Evolutionary conservation across 176 grass and related monocot genomes (phyloP), one percentile per base, ranked within the genome.

Genomic region (Aegilops speltoides): DNA sequence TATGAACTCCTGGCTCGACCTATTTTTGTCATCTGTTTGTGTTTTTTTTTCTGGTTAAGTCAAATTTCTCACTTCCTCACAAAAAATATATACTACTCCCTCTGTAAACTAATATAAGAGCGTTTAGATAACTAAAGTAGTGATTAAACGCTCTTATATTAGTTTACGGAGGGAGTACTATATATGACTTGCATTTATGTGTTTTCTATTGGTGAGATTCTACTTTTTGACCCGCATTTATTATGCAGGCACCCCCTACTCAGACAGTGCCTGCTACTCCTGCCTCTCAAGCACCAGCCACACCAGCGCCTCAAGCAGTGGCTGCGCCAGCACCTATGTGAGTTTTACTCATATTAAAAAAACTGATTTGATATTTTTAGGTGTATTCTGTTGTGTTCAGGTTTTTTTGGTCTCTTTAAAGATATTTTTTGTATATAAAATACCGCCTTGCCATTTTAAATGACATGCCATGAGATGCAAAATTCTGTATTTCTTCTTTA

Each of bases 191-290:
- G 45, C 45, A 48, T 48, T 38, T 48, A 48, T 48, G 45, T 48
- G 45, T 48, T 48, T 15, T 48, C 19, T 90, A 9, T 25, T 91
- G 14, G 7, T 86, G 23, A 11, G 13, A 24, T 75, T 48, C 13
- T 26, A 69, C 23, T 82, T 54, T 87, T 70, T 79, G 28, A 81
- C 82, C 52, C 56, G 5, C 62, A 29, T 41, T 85, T 73, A 57
- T 81, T 78, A 60, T 69, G 31, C 65, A 95, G 95, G 87, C 89
- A 8, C 89, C 90, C 23, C 40, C 89, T 86, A 88, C 89, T 60
- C 86, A 88, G 83, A 88, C 90, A 37, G 87, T 89, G 16, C 77
- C 85, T 52, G 79, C 84, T 87, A 13, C 82, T 76, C 83, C 91
- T 23, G 48, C 92, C 82, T 68, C 90, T 84, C 88, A 90, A 88